Evolutionary conservation across 2,329 filamentous ascomycete species (phyloP).

Genomic region (Colletotrichum spaethianum): DNA sequence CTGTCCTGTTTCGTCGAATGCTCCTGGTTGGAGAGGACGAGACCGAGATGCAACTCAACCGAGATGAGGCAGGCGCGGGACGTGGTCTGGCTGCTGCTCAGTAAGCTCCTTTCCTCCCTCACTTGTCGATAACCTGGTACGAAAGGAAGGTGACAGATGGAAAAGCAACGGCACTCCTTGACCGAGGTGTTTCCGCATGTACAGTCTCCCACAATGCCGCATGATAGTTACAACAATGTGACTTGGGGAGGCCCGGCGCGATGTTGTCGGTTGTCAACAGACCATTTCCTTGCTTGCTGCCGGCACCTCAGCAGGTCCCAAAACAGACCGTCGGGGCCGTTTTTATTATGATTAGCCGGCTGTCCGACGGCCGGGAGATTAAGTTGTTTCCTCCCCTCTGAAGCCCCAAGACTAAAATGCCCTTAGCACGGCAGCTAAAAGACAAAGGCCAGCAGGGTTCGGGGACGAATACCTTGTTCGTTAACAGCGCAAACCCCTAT

Average conservation of each 20-base stretch:
- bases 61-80: neutral
- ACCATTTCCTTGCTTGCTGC: neutral
- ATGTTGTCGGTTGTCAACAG: too few relatives aligned
- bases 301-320: neutral
- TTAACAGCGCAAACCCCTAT: neutral
- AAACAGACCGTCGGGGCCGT: neutral
- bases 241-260: neutral
- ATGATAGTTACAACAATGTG: neutral
- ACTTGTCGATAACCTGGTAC: too few relatives aligned
- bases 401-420: neutral
- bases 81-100: neutral
- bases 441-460: conserved; percentile 1
- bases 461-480: neutral
- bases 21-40: neutral
- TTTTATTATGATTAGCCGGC: too few relatives aligned
- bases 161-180: neutral
- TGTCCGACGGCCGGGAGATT: conserved; percentile 3
- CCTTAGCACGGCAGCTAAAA: neutral
- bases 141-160: neutral
- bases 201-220: neutral
- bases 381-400: neutral
- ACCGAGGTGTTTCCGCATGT: neutral
- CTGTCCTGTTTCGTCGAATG: neutral
- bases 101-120: too few relatives aligned
- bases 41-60: neutral